Percentiles rank a stretch among this genome's conserved stretches.
Evolutionary conservation across 257 asterid species (phyloP).

Genomic region (Asclepias syriaca): DNA sequence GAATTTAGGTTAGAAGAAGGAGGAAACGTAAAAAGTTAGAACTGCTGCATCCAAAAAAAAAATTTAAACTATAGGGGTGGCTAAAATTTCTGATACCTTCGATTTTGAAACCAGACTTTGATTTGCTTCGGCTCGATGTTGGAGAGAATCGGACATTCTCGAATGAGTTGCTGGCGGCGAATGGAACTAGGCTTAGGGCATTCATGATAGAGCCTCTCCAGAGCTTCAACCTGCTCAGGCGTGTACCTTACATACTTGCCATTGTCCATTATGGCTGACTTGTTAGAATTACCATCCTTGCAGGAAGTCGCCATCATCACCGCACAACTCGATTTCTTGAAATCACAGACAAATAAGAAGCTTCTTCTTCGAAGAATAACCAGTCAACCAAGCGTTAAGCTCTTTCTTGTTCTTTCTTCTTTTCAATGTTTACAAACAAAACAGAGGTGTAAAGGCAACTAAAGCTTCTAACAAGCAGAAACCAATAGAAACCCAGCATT

Average conservation of each 20-base stretch:
- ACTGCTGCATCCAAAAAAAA: neutral
- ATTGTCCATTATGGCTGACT: conserved; percentile 45
- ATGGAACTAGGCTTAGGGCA: conserved; percentile 88
- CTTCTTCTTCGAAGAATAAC: neutral
- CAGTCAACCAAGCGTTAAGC: neutral
- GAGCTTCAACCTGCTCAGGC: conserved; percentile 88
- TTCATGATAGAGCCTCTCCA: conserved; percentile 86
- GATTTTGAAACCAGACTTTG: conserved; percentile 94
- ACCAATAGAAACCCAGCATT: neutral
- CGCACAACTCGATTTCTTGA: conserved; percentile 12
- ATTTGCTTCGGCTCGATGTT: conserved; percentile 83
- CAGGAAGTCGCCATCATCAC: conserved; percentile 54
- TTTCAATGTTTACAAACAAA: neutral
- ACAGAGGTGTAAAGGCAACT: neutral
- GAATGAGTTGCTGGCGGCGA: conserved; percentile 85
- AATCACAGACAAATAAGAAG: neutral
- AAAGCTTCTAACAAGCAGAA: neutral
- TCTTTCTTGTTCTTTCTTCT: neutral
- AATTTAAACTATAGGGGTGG: neutral
- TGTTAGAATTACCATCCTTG: conserved; percentile 49
- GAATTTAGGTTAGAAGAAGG: neutral
- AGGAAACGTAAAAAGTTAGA: too few relatives aligned
- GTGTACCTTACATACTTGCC: conserved; percentile 85
- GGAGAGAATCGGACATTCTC: conserved; percentile 78
- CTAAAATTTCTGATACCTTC: conserved; percentile 41